Conservation (phyloP, 108 stramenopile species). For the Cylindrotheca closterium region DNA sequence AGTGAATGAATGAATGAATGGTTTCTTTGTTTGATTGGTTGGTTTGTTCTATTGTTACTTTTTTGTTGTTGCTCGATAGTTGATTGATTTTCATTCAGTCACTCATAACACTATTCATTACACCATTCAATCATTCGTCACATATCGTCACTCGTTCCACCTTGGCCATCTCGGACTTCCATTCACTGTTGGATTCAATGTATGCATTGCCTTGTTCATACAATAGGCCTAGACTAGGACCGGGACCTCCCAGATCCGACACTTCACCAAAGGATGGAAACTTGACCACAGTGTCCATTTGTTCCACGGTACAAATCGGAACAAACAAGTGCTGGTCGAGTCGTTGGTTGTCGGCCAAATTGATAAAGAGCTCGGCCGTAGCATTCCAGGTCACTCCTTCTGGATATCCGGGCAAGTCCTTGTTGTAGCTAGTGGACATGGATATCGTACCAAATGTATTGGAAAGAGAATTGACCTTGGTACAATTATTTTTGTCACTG, state of each 20-base stretch:
- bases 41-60: no score
- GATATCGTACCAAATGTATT: conserved; percentile 11
- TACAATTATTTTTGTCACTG: not conserved
- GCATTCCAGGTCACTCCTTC: conserved; percentile 20
- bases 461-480: not conserved
- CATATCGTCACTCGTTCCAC: not conserved
- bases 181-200: conserved; percentile 1
- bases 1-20: no score
- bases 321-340: conserved; percentile 12
- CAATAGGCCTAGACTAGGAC: conserved; percentile 2
- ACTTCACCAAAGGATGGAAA: conserved; percentile 18
- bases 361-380: conserved; percentile 16
- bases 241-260: conserved; percentile 10
- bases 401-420: conserved; percentile 1
- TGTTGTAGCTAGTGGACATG: conserved; percentile 17
- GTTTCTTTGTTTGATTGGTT: no score
- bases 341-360: conserved; percentile 6
- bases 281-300: not conserved
- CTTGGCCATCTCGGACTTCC: conserved; percentile 1
- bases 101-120: no score
- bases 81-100: no score
- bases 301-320: conserved; percentile 7
- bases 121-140: no score
- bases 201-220: conserved; percentile 14
- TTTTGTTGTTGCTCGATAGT: no score